phyloP scores from a whole-genome alignment of 1,284 basidiomycete species.

The Inonotus obliquus region DNA sequence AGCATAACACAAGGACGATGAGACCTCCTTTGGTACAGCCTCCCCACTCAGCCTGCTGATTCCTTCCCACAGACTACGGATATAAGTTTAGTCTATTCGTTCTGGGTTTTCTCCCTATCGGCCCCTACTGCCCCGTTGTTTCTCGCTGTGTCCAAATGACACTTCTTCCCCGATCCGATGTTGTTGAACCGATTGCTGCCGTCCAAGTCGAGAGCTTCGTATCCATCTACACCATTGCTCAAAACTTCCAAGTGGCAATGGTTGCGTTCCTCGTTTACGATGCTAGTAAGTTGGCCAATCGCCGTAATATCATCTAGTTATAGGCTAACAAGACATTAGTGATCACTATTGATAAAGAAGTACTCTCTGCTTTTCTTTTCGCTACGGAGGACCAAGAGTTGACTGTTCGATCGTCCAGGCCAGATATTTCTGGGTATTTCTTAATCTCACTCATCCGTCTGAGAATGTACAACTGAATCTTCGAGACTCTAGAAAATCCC shows the following conservation, averaged over 20 bases:
- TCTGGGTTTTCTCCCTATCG: too few species aligned
- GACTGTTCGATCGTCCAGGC: not conserved
- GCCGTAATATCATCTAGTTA: not conserved
- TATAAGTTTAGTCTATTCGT: too few species aligned
- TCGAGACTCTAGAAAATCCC: not conserved
- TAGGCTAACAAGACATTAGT: not conserved
- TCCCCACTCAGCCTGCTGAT: too few species aligned
- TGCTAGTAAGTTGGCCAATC: not conserved
- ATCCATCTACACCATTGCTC: not conserved
- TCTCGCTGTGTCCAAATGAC: not conserved
- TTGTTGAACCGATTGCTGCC: not conserved
- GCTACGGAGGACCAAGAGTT: not conserved
- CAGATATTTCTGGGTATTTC: slow-evolving; percentile 6
- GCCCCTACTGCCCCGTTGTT: too few species aligned
- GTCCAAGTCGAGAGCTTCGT: not conserved
- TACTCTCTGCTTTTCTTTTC: not conserved
- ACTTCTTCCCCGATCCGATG: not conserved
- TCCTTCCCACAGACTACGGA: too few species aligned
- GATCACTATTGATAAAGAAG: not conserved
- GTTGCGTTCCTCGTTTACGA: not conserved
- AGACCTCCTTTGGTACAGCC: too few species aligned
- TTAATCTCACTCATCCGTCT: too few species aligned
- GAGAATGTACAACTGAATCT: too few species aligned
- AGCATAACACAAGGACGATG: too few species aligned
- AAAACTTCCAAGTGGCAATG: not conserved